Evolutionary conservation across 2,329 filamentous ascomycete genomes (phyloP), one percentile per base, ranked within the genome.

Genomic region (Lachnum nothofagi): DNA sequence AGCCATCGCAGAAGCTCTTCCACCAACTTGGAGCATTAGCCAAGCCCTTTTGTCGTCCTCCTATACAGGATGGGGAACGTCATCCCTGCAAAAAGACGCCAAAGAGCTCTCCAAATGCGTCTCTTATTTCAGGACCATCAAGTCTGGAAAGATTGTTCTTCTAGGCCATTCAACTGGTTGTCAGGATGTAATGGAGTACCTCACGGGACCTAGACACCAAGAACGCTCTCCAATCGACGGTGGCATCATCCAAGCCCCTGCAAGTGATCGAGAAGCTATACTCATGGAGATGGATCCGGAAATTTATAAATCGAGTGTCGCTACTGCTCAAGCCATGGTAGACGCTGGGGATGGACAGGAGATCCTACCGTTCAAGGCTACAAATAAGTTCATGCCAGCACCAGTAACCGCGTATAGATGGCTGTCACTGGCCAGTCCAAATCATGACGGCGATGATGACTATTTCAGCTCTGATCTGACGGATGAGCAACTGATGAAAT

Each of bases 161-260:
- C 82, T 87, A 78, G 83, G 83, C 2, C 82, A 86, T 58, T 83
- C 78, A 2, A 87, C 83, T 0, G 83, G 83, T 0, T 85, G 79
- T 57, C 83, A 87, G 64, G 83, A 86, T 62, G 73, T 80, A 10
- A 75, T 86, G 68, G 78, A 85, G 57, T 87, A 86, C 56, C 63
- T 84, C 4, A 63, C 60, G 6, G 63, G 63, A 19, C n/a, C 52
- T 2, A 57, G 56, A n/a, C 49, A 58, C 25, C 52, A 59, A 40
- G 53, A 58, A 5, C 66, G 76, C 4, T 69, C 74, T 0, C 47
- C 49, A 0, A 69, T 87, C 9, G 73, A 85, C 41, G 83, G 80
- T 16, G 74, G 73, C 0, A 79, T 87, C n/a, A 67, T 87, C 35
- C 83, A 87, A 65, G 82, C 82, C 1, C 75, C 80, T 3, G 78